Base-by-base conservation (phyloP, 352 stramenopile genomes). In the Pythium coloratum region DNA sequence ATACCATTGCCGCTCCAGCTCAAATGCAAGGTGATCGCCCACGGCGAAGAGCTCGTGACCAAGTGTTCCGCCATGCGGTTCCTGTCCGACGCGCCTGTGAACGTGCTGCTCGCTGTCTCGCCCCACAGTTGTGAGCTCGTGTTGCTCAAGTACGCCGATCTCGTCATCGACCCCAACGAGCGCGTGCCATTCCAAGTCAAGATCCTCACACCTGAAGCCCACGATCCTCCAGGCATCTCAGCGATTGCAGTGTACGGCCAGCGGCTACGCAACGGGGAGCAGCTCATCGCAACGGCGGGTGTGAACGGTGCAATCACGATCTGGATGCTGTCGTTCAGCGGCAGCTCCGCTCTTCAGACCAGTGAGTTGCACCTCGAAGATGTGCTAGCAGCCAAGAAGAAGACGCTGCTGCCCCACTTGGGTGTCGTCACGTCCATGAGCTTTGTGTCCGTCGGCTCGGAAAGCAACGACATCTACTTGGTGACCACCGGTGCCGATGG, bases 341-440 rank as follows among this genome's bases (percentile, higher is more conserved):
- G 66, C 28, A 70, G 53, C 28, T 65, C 47, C 34, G 58, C 56
- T 8, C 54, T 61, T 1, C 60, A 71, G 49, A 54, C 36, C 1
- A 50, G 47, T 55, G 69, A 75, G 9, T 71, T 80, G 49, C 65
- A 84, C 13, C 66, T 92, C 16, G 83, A 91, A 33, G 85, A 93
- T 18, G 76, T 91, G 24, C 73, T 81, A 55, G 73, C 79, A 8
- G 75, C 71, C 49, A 94, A 92, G 62, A 91, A 91, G 73, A 86
- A 89, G 32, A 88, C 75, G 1, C 56, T 92, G 10, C 66, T 81
- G 14, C 67, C 76, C 6, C 87, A 94, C 46, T 57, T 72, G 0
- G 85, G 85, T 0, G 70, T 80, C 0, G 77, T 94, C 28, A 91
- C 81, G 20, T 81, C 79, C 0, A 58, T 93, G 38, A 55, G 65